Evolutionary conservation across 1,284 basidiomycete genomes (phyloP), one percentile per base, ranked within the genome.

Genomic region (Ustilago tritici): DNA sequence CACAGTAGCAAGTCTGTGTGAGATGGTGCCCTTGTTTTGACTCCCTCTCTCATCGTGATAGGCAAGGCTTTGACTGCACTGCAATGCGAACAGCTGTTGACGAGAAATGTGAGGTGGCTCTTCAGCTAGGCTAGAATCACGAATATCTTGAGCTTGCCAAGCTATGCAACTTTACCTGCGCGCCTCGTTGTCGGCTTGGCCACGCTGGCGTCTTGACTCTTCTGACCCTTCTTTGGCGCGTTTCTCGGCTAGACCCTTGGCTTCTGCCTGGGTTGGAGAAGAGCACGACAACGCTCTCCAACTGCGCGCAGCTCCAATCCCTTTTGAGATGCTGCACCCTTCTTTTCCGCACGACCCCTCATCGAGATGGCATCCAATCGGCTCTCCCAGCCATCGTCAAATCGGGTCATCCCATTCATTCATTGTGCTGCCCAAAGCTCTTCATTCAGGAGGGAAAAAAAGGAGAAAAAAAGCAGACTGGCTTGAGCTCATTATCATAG

Each of bases 121-220:
- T 55, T 55, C 53, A 55, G 19, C 34, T 17, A 38, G 53, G 35
- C 19, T n/a, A 34, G 19, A 55, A 23, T 10, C 34, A 35, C 19
- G 2, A 28, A 23, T 36, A 41, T 4, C 38, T 5, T 19, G 38
- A 41, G 12, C 4, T 17, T 19, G 23, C 35, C 54, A 56, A 36
- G 15, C 28, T n/a, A 23, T 32, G 56, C 41, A 57, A 17, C 11
- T 14, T 28, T 10, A 36, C 43, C 28, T 50, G 49, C 56, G 31
- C 31, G 56, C 41, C 15, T 57, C 10, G 7, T 43, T 31, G 7
- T 43, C 17, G 19, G 23, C 19, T 34, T 52, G 31, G 64, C 64
- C 64, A 61, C 65, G 65, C 65, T 66, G 65, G 65, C 65, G 58
- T 31, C 32, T 11, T 10, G 17, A 15, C n/a, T 8, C 14, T 40